Evolutionary conservation across 2,329 filamentous ascomycete genomes (phyloP).

Genomic region (Cadophora malorum): DNA sequence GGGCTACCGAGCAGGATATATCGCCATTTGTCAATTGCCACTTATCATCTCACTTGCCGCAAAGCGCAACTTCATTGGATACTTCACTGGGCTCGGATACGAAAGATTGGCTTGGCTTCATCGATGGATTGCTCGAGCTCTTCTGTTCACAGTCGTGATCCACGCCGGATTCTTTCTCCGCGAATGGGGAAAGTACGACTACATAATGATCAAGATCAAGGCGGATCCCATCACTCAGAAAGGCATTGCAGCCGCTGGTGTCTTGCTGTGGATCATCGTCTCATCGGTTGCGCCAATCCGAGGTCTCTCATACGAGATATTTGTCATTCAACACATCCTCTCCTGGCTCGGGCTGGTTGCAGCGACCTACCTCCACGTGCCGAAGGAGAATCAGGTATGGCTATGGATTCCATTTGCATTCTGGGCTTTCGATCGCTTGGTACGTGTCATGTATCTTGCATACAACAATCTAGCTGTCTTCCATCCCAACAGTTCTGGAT

Average conservation of each 20-base stretch:
- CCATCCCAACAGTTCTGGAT: constrained; percentile 42
- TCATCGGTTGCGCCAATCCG: constrained; percentile 57
- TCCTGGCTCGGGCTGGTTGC: constrained; percentile 56
- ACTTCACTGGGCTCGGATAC: constrained; percentile 70
- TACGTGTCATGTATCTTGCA: constrained; percentile 46
- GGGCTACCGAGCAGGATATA: constrained; percentile 69
- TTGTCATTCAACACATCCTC: constrained; percentile 60
- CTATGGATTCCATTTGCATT: constrained; percentile 55
- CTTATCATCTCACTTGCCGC: constrained; percentile 66
- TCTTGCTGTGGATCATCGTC: constrained; percentile 58
- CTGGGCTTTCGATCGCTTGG: constrained; percentile 52
- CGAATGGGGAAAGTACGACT: constrained; percentile 57
- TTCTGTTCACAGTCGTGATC: constrained; percentile 59
- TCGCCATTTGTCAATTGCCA: constrained; percentile 69
- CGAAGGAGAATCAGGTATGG: constrained; percentile 50
- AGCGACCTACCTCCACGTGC: constrained; percentile 56
- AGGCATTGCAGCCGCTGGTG: constrained; percentile 58
- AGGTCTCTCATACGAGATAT: constrained; percentile 58
- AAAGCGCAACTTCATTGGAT: constrained; percentile 64
- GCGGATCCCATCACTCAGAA: constrained; percentile 55
- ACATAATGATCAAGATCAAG: constrained; percentile 54
- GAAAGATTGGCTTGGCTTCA: constrained; percentile 72
- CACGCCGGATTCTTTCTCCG: constrained; percentile 62
- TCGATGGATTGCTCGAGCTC: constrained; percentile 59
- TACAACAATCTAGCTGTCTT: constrained; percentile 52